A percentile compares a stretch with the other conserved stretches of the same genome.
These are phyloP conservation scores for Fusarium torreyae DNA, from an alignment of 2,329 filamentous ascomycete genomes.

Conservation along the genomic window DNA sequence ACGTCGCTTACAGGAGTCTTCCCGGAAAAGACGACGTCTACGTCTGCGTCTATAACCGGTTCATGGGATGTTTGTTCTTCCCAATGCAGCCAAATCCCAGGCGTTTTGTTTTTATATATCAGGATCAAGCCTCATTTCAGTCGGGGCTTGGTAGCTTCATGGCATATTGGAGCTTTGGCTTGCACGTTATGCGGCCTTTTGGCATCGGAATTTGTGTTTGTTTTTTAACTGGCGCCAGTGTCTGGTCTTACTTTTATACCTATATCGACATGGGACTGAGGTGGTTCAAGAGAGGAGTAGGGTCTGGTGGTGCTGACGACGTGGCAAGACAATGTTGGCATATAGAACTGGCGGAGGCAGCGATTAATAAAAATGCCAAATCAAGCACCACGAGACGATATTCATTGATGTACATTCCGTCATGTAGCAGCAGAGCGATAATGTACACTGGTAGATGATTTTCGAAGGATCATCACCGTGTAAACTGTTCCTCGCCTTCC, in stretches of 20 bases:
- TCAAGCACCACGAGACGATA: constrained; percentile 13
- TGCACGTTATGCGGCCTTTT: background rate
- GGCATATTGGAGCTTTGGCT: background rate
- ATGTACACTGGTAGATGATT: background rate
- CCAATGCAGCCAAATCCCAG: background rate
- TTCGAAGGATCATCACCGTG: background rate
- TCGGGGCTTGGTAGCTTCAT: constrained; percentile 9
- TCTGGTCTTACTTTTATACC: constrained; percentile 16
- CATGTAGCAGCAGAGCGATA: background rate
- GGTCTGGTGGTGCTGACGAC: constrained; percentile 4
- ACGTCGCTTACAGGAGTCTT: constrained; percentile 21
- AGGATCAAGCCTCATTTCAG: constrained; percentile 7
- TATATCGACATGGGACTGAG: constrained; percentile 11
- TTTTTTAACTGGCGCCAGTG: constrained; percentile 17
- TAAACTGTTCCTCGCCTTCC: background rate
- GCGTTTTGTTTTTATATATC: constrained; percentile 32
- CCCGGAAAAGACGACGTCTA: constrained; percentile 1
- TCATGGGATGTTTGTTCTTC: constrained; percentile 9
- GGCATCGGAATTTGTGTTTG: constrained; percentile 15
- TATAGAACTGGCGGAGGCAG: constrained; percentile 17
- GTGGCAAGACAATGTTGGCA: constrained; percentile 31
- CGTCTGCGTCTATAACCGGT: constrained; percentile 3
- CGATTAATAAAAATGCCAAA: constrained; percentile 2
- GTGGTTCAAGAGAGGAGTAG: constrained; percentile 10
- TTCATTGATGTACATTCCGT: constrained; percentile 2